phyloP scores from a whole-genome alignment of 2,329 filamentous ascomycete species.

The Aspergillus versicolor region DNA sequence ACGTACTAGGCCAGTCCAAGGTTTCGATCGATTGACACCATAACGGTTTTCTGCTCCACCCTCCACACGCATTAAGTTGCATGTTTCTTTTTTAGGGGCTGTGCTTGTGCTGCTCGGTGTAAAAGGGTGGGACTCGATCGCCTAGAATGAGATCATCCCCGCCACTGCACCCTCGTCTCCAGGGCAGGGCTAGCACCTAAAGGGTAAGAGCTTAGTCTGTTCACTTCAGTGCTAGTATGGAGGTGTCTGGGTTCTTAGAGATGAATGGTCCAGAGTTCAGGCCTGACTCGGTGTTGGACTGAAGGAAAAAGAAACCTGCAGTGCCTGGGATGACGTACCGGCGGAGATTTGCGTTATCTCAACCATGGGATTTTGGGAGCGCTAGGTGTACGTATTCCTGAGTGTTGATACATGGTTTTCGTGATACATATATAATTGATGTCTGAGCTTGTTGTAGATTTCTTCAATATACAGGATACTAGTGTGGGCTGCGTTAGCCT shows the following conservation, averaged over 20 bases:
- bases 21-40: not conserved
- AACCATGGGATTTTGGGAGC: not conserved
- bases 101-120: not conserved
- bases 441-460: too few relatives aligned
- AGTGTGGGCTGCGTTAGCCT: not conserved
- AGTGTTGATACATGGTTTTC: too few relatives aligned
- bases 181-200: not conserved
- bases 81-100: not conserved
- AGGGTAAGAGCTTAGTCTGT: not conserved
- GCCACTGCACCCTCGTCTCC: not conserved
- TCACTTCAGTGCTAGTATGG: not conserved
- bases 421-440: too few relatives aligned
- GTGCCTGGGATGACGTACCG: slow-evolving; percentile 1
- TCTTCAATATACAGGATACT: too few relatives aligned
- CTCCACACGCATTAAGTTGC: not conserved
- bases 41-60: not conserved
- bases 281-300: not conserved
- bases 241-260: not conserved
- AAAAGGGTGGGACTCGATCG: not conserved
- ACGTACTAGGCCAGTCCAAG: not conserved
- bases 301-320: not conserved
- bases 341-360: not conserved
- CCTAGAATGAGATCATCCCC: slow-evolving; percentile 9
- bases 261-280: not conserved
- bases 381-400: not conserved